Base-by-base conservation (phyloP, 139 green algal species). In the Spirogloea muscicola region DNA sequence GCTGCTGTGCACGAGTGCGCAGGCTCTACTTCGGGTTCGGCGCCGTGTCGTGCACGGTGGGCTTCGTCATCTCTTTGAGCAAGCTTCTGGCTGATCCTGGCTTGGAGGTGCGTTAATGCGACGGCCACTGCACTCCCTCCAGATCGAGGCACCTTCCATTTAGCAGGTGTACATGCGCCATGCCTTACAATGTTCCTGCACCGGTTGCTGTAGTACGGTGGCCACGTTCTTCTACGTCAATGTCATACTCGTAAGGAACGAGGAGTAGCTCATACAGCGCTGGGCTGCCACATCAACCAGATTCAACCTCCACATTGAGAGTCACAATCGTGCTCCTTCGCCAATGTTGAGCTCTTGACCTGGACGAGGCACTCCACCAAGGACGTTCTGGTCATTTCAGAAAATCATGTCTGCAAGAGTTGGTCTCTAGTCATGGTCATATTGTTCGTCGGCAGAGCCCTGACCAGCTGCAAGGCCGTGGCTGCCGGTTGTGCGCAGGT, bases 1-100 rank as follows among this genome's bases (percentile, higher is more conserved):
- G n/a, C n/a, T n/a, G n/a, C n/a, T n/a, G n/a, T n/a, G n/a, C n/a
- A n/a, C n/a, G n/a, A n/a, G n/a, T n/a, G n/a, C n/a, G 48, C 67
- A 76, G 67, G 67, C 29, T 76, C 21, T 68, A 48, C 43, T 76
- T 67, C 43, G 67, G n/a, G 29, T 46, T 29, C 34, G 67, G 67
- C 25, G 44, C 44, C 57, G 67, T 51, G 9, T 76, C 67, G 9
- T 76, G 67, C 49, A 41, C 29, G 10, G 67, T 76, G 48, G 67
- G 29, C 21, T 25, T 72, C 5, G 27, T 76, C 3, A 64, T 76
- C 6, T 37, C 48, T 5, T 27, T 76, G 6, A 25, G 29, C 5
- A 76, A 76, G 42, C 29, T 76, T 31, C 3, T 68, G 3, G 5
- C 49, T 71, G 37, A 76, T 37, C 67, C 67, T 27, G 42, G 29